These are phyloP conservation scores for Penicillium canariense DNA, from an alignment of 495 filamentous ascomycete species.

Conservation along the genomic window DNA sequence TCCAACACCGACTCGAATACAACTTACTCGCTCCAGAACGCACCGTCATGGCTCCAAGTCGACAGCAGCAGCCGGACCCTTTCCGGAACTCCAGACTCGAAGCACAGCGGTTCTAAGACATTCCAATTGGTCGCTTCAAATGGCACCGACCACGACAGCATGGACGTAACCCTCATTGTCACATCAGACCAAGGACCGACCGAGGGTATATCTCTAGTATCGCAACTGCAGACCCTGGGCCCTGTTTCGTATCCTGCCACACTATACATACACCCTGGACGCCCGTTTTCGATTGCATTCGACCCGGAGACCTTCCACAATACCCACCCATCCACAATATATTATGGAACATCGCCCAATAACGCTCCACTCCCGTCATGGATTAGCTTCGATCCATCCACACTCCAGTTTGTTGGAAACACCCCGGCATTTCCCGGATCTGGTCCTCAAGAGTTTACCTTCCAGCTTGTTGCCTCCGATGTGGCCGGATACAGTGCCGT, in stretches of 20 bases:
- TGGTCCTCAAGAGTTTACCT: conserved; percentile 67
- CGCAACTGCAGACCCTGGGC: conserved; percentile 48
- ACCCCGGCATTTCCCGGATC: conserved; percentile 65
- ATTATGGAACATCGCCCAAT: conserved; percentile 74
- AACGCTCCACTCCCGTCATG: conserved; percentile 86
- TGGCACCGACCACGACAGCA: conserved; percentile 51
- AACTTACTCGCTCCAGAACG: conserved; percentile 59
- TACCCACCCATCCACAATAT: conserved; percentile 50
- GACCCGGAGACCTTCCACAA: conserved; percentile 48
- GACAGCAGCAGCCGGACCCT: conserved; percentile 60
- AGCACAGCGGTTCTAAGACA: conserved; percentile 52
- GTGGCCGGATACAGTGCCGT: conserved; percentile 72
- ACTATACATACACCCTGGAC: conserved; percentile 45
- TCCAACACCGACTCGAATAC: conserved; percentile 48
- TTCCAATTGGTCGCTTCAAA: conserved; percentile 65
- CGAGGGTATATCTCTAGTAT: conserved; percentile 42
- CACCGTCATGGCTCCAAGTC: conserved; percentile 68
- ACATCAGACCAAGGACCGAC: conserved; percentile 53
- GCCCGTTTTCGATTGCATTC: conserved; percentile 45
- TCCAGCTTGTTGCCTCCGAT: conserved; percentile 78
- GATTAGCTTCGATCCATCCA: conserved; percentile 67
- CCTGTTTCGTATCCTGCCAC: conserved; percentile 46
- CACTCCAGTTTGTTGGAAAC: conserved; percentile 70
- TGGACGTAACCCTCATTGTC: conserved; percentile 61
- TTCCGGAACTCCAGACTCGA: conserved; percentile 59